phyloP scores from a whole-genome alignment of 352 stramenopile species.

The Hyaloperonospora brassicae region DNA sequence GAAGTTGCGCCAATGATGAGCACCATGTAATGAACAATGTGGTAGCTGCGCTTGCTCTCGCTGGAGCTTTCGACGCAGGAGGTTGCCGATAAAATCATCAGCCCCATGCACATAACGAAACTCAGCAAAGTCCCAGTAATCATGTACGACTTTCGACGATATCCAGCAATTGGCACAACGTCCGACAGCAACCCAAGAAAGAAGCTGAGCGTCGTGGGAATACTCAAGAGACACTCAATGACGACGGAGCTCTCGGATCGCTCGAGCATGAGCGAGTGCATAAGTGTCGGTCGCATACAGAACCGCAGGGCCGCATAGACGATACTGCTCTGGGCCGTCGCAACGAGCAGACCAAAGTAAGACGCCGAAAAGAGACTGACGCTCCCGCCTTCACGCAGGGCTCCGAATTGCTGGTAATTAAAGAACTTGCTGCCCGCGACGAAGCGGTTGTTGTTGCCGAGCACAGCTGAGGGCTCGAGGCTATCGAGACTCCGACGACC shows the following conservation, averaged over 20 bases:
- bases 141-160: constrained; percentile 88
- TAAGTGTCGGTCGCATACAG: constrained; percentile 58
- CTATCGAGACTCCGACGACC: constrained; percentile 24
- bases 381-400: constrained; percentile 45
- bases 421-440: constrained; percentile 68
- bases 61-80: constrained; percentile 26
- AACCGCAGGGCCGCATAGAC: constrained; percentile 61
- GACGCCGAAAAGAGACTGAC: constrained; percentile 53
- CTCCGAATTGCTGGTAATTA: constrained; percentile 67
- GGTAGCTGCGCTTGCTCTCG: constrained; percentile 22
- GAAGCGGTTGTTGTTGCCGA: constrained; percentile 36
- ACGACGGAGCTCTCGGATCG: constrained; percentile 41
- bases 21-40: constrained; percentile 43
- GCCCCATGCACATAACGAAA: constrained; percentile 43
- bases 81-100: constrained; percentile 46
- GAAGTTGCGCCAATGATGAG: constrained; percentile 74
- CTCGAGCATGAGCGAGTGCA: constrained; percentile 53
- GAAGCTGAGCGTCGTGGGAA: constrained; percentile 85
- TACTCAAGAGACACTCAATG: constrained; percentile 68
- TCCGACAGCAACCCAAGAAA: constrained; percentile 85
- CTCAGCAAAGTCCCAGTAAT: constrained; percentile 57
- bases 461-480: constrained; percentile 20
- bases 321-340: constrained; percentile 41
- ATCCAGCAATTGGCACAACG: constrained; percentile 75
- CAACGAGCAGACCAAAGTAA: constrained; percentile 52